These are phyloP conservation scores for Dissoconium aciculare DNA, from an alignment of 2,329 filamentous ascomycete genomes.

Conservation along the genomic window DNA sequence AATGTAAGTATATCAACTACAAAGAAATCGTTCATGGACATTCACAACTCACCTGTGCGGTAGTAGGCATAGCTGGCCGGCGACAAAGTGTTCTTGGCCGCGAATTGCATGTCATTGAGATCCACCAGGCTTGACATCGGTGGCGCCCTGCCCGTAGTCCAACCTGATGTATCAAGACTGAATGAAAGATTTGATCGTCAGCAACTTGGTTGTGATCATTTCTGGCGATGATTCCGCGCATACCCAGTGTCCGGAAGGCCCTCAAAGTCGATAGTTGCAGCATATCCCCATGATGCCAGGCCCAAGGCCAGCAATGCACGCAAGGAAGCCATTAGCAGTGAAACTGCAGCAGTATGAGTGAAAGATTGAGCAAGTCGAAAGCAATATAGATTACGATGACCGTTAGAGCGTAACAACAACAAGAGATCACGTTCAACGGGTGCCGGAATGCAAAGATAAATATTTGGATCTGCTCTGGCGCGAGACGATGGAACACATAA, in stretches of 20 bases:
- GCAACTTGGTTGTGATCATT: background rate
- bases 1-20: no score
- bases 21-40: no score
- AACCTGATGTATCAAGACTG: constrained; percentile 14
- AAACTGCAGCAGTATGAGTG: no score
- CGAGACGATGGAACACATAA: no score
- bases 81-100: constrained; percentile 31
- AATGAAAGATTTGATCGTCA: background rate
- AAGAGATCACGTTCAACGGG: no score
- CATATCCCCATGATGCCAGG: constrained; percentile 3
- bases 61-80: constrained; percentile 28
- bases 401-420: no score
- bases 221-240: background rate
- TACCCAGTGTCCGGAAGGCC: constrained; percentile 17
- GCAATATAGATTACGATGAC: no score
- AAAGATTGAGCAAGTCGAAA: no score
- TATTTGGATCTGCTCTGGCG: no score
- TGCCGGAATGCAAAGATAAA: no score
- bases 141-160: constrained; percentile 15
- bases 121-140: constrained; percentile 15
- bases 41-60: constrained; percentile 15
- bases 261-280: constrained; percentile 15
- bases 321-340: background rate
- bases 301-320: constrained; percentile 4
- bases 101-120: constrained; percentile 20